phyloP scores from a whole-genome alignment of 768 basidiomycete species.

The Boletus vinaceobasis region DNA sequence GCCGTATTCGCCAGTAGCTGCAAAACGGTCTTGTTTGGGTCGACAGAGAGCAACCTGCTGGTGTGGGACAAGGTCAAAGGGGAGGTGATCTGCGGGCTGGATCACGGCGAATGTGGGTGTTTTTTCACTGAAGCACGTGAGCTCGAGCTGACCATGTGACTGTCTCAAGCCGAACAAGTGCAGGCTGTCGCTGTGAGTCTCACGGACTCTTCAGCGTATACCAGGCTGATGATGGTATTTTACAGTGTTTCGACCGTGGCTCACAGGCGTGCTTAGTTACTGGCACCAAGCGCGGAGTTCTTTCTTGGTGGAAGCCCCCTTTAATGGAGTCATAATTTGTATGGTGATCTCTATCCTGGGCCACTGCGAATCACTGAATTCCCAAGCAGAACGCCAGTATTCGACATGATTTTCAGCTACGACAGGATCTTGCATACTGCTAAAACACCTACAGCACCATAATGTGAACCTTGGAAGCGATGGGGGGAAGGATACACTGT shows the following conservation, averaged over 20 bases:
- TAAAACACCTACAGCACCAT: conserved; percentile 22
- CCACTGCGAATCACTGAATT: conserved; percentile 15
- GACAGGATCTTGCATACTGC: conserved; percentile 31
- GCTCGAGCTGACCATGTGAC: conserved; percentile 6
- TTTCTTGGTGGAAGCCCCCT: conserved; percentile 55
- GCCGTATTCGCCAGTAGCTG: conserved; percentile 53
- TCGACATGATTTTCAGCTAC: conserved; percentile 16
- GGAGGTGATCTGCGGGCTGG: conserved; percentile 53
- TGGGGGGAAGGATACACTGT: conserved; percentile 25
- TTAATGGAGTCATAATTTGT: conserved; percentile 28
- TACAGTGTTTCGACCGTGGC: conserved; percentile 47
- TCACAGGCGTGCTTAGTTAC: conserved; percentile 43
- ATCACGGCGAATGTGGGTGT: conserved; percentile 55
- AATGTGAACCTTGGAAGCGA: conserved; percentile 24
- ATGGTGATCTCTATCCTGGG: conserved; percentile 5
- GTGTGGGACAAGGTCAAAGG: conserved; percentile 61
- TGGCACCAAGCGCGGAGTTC: conserved; percentile 51
- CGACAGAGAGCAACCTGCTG: conserved; percentile 49
- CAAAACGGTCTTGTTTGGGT: conserved; percentile 56
- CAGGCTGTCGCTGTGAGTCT: conserved; percentile 35
- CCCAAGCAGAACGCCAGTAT: not conserved
- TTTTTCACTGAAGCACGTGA: not conserved
- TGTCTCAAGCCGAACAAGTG: conserved; percentile 27
- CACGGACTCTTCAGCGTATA: not conserved
- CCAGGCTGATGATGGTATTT: conserved; percentile 25